Evolutionary conservation across 805 yeast species (phyloP), one percentile per base, ranked within the genome.

Genomic region (Candida sphagnicola): DNA sequence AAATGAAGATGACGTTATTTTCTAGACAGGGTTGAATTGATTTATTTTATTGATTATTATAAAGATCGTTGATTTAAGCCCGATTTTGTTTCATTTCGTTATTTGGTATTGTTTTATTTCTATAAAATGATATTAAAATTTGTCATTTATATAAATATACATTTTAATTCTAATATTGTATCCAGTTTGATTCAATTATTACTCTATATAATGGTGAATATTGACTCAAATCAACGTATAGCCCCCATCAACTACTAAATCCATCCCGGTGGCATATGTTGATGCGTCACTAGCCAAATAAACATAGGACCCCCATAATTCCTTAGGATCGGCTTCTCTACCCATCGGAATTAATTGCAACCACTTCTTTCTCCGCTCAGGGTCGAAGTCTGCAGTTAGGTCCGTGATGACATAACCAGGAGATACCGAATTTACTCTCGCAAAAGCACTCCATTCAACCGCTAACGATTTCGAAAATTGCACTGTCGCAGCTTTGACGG

Each of bases 391-490:
- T 36, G 60, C 63, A 6, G 66, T 52, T 35, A 69, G 63, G 17
- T 66, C 72, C 10, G 74, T 69, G 19, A 40, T 44, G 35, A 69
- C 62, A 53, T 69, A 69, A 23, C 74, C 74, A 11, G 74, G 74
- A 14, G 70, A 62, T 28, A 69, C 44, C 23, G 71, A 51, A 54
- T 68, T 68, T 37, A 66, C 70, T 48, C 74, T 54, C 24, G 65
- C 70, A 42, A 70, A 68, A 1, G 80, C 65, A 31, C 64, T 71
- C 74, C 74, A 69, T 51, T 69, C 74, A 18, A 69, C 65, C 5
- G 74, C 72, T 46, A 69, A 61, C 4, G 72, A 67, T 47, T 56
- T 63, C 37, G 69, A 62, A 41, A 69, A 62, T 51, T 68, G 74
- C 26, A 65, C 51, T 31, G 64, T 59, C 2, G 68, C 74, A 31